Percentiles rank a stretch among this genome's conserved stretches.
Evolutionary conservation across 1,284 basidiomycete genomes (phyloP).

Genomic region (Xanthoconium separans): DNA sequence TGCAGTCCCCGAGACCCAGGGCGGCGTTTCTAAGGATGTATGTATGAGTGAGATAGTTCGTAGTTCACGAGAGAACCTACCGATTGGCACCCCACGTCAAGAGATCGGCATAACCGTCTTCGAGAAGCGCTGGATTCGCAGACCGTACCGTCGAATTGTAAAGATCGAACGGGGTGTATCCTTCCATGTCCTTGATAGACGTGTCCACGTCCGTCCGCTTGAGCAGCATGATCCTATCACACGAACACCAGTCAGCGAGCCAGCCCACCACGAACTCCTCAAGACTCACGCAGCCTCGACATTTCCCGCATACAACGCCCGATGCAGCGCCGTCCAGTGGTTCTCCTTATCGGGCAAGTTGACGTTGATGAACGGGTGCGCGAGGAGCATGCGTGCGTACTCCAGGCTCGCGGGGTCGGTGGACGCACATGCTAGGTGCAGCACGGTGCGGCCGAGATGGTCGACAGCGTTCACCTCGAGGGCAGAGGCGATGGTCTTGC

Average conservation of each 20-base stretch:
- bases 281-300: slow-evolving; percentile 61
- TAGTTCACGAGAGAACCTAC: slow-evolving; percentile 37
- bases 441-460: slow-evolving; percentile 71
- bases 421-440: slow-evolving; percentile 80
- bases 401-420: slow-evolving; percentile 64
- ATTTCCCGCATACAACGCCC: slow-evolving; percentile 89
- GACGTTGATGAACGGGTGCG: slow-evolving; percentile 76
- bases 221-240: slow-evolving; percentile 67
- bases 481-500: slow-evolving; percentile 42
- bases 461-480: slow-evolving; percentile 76
- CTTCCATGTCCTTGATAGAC: slow-evolving; percentile 82
- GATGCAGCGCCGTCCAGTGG: slow-evolving; percentile 91
- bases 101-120: slow-evolving; percentile 55
- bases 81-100: slow-evolving; percentile 92
- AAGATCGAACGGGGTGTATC: slow-evolving; percentile 90
- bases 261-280: too few relatives aligned
- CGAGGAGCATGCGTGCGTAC: slow-evolving; percentile 80
- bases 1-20: slow-evolving; percentile 80
- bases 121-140: slow-evolving; percentile 55
- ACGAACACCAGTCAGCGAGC: slow-evolving; percentile 1
- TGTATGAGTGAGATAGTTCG: not conserved
- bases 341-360: slow-evolving; percentile 85
- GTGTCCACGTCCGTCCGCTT: slow-evolving; percentile 75
- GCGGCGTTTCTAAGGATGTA: slow-evolving; percentile 64
- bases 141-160: slow-evolving; percentile 88